These are phyloP conservation scores for Eutrema heterophyllum DNA, from an alignment of 345 rosid species.

Conservation along the genomic window DNA sequence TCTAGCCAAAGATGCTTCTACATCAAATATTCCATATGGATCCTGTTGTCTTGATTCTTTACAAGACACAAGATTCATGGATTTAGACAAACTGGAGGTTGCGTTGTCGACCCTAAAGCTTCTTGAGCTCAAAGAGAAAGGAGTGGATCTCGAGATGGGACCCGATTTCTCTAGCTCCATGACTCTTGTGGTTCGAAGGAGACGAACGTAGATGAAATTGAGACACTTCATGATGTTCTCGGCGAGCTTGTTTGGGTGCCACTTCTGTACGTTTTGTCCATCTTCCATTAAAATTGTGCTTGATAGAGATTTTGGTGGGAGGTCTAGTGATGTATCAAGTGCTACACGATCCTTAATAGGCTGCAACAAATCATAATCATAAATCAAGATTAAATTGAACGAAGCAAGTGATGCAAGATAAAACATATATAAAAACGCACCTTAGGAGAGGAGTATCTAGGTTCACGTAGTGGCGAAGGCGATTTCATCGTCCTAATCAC, in stretches of 20 bases:
- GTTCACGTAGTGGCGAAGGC: conserved; percentile 68
- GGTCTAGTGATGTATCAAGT: conserved; percentile 39
- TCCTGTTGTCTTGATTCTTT: conserved; percentile 85
- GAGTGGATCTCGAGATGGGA: conserved; percentile 54
- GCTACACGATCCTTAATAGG: conserved; percentile 50
- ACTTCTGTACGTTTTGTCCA: conserved; percentile 44
- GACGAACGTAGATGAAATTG: conserved; percentile 66
- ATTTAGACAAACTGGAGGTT: conserved; percentile 41
- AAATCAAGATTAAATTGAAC: not conserved
- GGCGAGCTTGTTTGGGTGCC: conserved; percentile 84
- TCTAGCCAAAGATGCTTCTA: conserved; percentile 75
- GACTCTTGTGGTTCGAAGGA: conserved; percentile 79
- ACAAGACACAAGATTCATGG: conserved; percentile 40
- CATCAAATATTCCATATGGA: conserved; percentile 72
- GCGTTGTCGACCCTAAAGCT: conserved; percentile 62
- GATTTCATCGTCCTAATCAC: conserved; percentile 46
- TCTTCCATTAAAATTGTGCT: conserved; percentile 54
- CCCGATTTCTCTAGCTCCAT: conserved; percentile 76
- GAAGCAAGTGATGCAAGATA: not conserved
- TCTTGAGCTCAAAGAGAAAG: conserved; percentile 53
- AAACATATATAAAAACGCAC: conserved; percentile 25
- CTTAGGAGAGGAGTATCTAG: conserved; percentile 62
- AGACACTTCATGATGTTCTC: conserved; percentile 84
- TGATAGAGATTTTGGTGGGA: conserved; percentile 50
- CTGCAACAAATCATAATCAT: conserved; percentile 31